These are phyloP conservation scores for Oryza glaberrima DNA, from an alignment of 176 grass and related monocot genomes.

Conservation along the genomic window DNA sequence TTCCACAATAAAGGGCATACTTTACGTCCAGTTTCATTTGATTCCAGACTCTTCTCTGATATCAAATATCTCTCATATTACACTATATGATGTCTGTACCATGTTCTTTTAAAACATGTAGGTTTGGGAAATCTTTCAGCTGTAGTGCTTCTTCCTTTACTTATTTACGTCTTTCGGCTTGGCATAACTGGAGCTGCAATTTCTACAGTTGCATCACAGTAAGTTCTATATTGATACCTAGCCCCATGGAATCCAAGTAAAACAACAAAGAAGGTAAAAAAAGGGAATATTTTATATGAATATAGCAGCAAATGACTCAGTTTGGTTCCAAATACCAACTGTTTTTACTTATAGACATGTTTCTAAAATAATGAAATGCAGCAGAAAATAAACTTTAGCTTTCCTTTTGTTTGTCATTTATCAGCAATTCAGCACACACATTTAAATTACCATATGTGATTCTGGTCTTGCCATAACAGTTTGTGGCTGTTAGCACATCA, in stretches of 20 bases:
- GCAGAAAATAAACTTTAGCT: neutral
- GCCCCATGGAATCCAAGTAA: neutral
- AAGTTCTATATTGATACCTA: constrained; percentile 42
- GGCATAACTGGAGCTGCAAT: constrained; percentile 70
- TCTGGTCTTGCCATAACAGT: neutral
- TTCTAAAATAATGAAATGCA: constrained; percentile 18
- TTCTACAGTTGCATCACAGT: constrained; percentile 74
- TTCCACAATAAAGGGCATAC: neutral
- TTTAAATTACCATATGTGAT: constrained; percentile 13
- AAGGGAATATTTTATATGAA: neutral
- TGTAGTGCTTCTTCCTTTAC: constrained; percentile 60
- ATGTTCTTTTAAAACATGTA: constrained; percentile 39
- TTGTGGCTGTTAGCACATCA: constrained; percentile 21
- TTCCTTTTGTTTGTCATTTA: neutral
- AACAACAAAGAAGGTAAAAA: neutral
- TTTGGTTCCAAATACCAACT: constrained; percentile 6
- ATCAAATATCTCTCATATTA: constrained; percentile 8
- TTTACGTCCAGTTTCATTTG: constrained; percentile 25
- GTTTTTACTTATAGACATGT: constrained; percentile 2
- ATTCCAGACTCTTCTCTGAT: constrained; percentile 10
- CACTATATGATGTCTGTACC: constrained; percentile 18
- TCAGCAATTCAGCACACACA: neutral
- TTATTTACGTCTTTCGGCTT: constrained; percentile 65
- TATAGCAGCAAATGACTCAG: constrained; percentile 2
- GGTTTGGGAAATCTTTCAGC: constrained; percentile 67